Evolutionary conservation across 176 grass and related monocot species (phyloP), one percentile per base, ranked within the genome.

Genomic region (Zizania latifolia): DNA sequence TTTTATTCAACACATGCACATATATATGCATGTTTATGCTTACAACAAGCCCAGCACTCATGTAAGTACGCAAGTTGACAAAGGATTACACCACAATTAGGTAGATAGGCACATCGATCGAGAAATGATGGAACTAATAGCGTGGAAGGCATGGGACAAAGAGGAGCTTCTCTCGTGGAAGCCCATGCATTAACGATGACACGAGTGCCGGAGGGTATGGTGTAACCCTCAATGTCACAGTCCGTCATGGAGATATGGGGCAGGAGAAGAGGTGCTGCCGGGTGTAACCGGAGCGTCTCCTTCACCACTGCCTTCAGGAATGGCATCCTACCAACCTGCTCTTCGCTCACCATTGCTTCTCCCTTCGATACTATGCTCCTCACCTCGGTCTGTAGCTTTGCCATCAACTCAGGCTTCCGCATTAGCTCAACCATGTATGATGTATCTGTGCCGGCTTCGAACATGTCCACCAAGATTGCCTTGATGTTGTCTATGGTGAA

Each of bases 301-400:
- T 86, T 90, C n/a, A 90, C 65, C 2, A 86, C 75, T 1, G 79
- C 61, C 65, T 70, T 79, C 2, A 86, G 7, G 51, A 74, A 90
- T 17, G 48, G 4, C 12, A 90, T 17, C 0, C 8, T 26, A 8
- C 13, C 14, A 0, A 86, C 2, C 4, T 90, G 74, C 4, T 77
- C 66, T 62, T 90, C 83, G 0, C 30, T 67, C 3, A 90, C 72
- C 4, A 36, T 39, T 3, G 11, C 45, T 27, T 79, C 57, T 6
- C 22, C 53, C 15, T 29, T 57, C 0, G 10, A 0, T 50, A 62
- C 51, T 0, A 45, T 23, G 12, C 5, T 44, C 33, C 62, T 50
- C 1, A 90, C 63, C 61, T 90, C 84, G 2, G 13, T n/a, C 33
- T 88, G 86, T 21, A 86, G 64, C 60, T 83, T 92, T 13, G 8